These are phyloP conservation scores for Podospora conica DNA, from an alignment of 495 filamentous ascomycete species.

Conservation along the genomic window DNA sequence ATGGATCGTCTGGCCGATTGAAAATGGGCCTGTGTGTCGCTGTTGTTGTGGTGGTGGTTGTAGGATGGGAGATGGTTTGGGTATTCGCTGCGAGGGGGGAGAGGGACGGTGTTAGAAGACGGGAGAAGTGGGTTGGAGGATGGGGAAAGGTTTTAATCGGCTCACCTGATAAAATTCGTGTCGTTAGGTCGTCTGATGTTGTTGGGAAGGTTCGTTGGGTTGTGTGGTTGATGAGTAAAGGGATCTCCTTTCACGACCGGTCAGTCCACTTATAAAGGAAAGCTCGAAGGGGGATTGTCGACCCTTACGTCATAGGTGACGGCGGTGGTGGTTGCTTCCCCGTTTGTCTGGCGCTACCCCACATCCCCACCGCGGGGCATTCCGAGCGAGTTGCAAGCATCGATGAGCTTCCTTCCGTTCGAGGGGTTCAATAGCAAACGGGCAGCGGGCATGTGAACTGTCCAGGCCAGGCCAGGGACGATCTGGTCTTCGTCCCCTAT, in stretches of 20 bases:
- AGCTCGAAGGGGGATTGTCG: background rate
- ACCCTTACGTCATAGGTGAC: conserved; percentile 26
- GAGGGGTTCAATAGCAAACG: background rate
- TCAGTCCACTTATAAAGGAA: background rate
- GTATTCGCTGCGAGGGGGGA: background rate
- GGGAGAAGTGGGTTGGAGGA: background rate
- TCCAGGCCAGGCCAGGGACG: background rate
- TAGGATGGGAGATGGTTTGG: background rate
- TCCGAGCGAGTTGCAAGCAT: conserved; percentile 1
- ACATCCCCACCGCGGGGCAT: conserved; percentile 7
- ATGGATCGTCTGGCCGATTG: background rate
- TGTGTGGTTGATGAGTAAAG: background rate
- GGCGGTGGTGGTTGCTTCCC: conserved; percentile 14
- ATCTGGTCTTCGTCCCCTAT: background rate
- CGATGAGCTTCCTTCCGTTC: background rate
- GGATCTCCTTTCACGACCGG: conserved; percentile 1
- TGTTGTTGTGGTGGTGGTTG: background rate
- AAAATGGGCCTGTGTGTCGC: too few relatives aligned
- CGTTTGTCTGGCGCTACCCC: background rate
- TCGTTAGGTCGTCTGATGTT: background rate
- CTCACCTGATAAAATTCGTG: background rate
- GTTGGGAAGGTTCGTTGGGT: background rate
- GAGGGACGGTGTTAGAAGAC: background rate
- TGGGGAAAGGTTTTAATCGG: background rate
- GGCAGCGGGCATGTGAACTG: background rate